phyloP scores from a whole-genome alignment of 2,329 filamentous ascomycete species.

The Colletotrichum lupini region DNA sequence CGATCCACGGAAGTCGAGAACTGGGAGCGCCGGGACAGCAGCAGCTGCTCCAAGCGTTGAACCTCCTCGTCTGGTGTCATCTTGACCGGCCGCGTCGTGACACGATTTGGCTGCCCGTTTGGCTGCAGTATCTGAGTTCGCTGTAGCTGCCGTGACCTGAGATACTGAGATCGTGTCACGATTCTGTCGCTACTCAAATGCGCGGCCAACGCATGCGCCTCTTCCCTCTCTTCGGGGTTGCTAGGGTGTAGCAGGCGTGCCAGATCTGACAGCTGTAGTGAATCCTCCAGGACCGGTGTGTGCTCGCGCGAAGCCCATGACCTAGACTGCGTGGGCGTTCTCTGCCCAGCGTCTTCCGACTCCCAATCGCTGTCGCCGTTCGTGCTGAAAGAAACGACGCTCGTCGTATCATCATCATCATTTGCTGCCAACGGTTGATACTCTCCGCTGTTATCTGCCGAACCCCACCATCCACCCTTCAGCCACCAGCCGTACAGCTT shows the following conservation, averaged over 20 bases:
- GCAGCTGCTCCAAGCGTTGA: constrained; percentile 69
- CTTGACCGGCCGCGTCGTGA: constrained; percentile 47
- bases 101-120: constrained; percentile 46
- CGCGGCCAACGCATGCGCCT: constrained; percentile 83
- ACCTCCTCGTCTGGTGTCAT: constrained; percentile 69
- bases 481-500: constrained; percentile 89
- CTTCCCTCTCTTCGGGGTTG: constrained; percentile 80
- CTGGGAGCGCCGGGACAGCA: constrained; percentile 61
- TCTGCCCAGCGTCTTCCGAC: constrained; percentile 61
- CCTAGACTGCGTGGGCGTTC: constrained; percentile 77
- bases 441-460: constrained; percentile 82
- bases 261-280: constrained; percentile 75
- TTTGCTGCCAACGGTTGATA: constrained; percentile 70
- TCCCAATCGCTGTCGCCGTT: constrained; percentile 59
- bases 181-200: constrained; percentile 79
- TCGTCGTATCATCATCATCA: constrained; percentile 80
- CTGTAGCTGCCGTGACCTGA: constrained; percentile 73
- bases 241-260: constrained; percentile 85
- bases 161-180: constrained; percentile 85
- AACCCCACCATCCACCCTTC: constrained; percentile 85
- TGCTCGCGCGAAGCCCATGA: constrained; percentile 57
- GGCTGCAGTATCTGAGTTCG: constrained; percentile 75
- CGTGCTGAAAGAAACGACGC: constrained; percentile 73
- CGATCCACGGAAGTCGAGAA: neutral
- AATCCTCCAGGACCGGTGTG: constrained; percentile 70